A percentile compares a stretch with the other conserved stretches of the same genome.
Conservation (phyloP, 2,329 filamentous ascomycete species). For the Cordyceps tenuipes region DNA sequence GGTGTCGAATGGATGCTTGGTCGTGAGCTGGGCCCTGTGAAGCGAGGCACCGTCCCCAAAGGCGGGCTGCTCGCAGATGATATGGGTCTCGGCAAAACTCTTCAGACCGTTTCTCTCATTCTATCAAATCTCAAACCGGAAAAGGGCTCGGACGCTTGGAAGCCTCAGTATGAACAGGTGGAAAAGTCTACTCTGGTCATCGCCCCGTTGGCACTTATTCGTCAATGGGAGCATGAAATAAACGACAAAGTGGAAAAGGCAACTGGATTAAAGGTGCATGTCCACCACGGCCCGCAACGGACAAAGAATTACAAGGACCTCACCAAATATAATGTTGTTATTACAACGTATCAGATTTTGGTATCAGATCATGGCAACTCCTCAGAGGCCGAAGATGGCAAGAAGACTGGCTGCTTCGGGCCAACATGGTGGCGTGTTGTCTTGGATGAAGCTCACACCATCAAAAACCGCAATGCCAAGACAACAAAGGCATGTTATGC, state of each 20-base stretch:
- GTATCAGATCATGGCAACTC: constrained; percentile 79
- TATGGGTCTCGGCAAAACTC: constrained; percentile 94
- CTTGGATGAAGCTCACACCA: constrained; percentile 92
- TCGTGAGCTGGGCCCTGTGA: constrained; percentile 78
- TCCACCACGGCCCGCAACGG: constrained; percentile 83
- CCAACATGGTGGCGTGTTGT: constrained; percentile 94
- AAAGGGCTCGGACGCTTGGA: constrained; percentile 50
- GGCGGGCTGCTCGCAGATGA: constrained; percentile 95
- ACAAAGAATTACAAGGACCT: constrained; percentile 72
- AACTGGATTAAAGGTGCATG: constrained; percentile 68
- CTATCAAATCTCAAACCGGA: constrained; percentile 68
- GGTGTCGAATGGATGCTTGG: constrained; percentile 93
- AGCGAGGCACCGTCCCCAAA: constrained; percentile 73
- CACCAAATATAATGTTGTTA: constrained; percentile 83
- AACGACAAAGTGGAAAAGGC: constrained; percentile 65
- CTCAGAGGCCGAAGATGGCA: constrained; percentile 48
- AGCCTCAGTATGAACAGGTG: constrained; percentile 59
- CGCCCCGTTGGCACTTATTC: constrained; percentile 85
- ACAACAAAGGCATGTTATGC: constrained; percentile 87
- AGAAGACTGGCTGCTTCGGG: constrained; percentile 78
- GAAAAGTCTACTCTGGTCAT: constrained; percentile 83
- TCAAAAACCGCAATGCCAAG: constrained; percentile 97
- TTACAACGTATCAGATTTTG: constrained; percentile 93
- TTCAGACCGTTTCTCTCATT: constrained; percentile 86
- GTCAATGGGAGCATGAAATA: constrained; percentile 95